These are phyloP conservation scores for Echeveria elegans DNA, from an alignment of 164 flowering plant genomes.

Conservation along the genomic window DNA sequence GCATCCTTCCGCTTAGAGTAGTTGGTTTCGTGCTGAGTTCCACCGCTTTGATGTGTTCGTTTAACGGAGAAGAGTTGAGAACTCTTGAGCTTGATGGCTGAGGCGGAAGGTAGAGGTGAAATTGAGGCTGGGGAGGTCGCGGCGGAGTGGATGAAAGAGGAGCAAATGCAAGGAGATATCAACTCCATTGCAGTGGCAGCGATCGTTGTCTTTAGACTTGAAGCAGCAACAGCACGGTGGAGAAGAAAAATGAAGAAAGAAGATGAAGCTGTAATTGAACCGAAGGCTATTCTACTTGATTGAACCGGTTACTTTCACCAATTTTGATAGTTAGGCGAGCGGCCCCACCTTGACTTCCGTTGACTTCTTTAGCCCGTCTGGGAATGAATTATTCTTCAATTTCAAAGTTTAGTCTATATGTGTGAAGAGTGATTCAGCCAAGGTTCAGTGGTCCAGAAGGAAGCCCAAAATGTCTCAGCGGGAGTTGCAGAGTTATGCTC, in stretches of 20 bases:
- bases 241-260: not conserved
- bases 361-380: no score
- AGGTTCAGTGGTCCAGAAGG: no score
- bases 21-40: not conserved
- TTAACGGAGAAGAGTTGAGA: not conserved
- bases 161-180: constrained; percentile 2
- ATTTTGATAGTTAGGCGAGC: no score
- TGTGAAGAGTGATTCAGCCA: no score
- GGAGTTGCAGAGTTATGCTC: no score
- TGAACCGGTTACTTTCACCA: no score
- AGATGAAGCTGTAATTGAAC: not conserved
- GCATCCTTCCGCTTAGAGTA: not conserved
- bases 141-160: not conserved
- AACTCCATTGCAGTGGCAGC: not conserved
- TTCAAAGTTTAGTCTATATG: no score
- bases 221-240: not conserved
- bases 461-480: no score
- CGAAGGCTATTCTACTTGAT: no score
- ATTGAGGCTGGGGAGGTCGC: not conserved
- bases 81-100: not conserved
- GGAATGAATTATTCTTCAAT: no score
- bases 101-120: not conserved
- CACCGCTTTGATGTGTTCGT: not conserved
- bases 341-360: no score
- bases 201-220: no score